Conservation (phyloP, 805 yeast species). For the Candida silvatica region DNA sequence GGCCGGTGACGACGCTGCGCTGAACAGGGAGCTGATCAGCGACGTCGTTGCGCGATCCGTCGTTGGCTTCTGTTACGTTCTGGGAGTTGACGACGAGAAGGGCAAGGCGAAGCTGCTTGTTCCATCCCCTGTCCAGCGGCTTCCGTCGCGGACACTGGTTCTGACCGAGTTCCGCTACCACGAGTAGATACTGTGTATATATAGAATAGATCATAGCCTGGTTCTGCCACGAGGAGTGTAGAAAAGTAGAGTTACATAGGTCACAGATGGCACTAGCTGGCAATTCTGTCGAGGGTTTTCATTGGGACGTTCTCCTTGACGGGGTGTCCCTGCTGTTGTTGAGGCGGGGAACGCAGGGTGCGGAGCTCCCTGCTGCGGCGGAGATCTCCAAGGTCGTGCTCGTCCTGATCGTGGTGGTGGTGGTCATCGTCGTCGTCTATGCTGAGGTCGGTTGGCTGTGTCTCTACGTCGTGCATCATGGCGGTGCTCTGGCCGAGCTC, state of each 20-base stretch:
- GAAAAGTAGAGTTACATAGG: neutral
- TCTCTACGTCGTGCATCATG: neutral
- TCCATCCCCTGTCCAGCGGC: constrained; percentile 74
- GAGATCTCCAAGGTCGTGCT: no score
- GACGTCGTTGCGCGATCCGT: constrained; percentile 26
- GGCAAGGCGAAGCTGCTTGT: constrained; percentile 60
- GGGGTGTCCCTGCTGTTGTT: neutral
- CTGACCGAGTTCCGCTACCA: constrained; percentile 75
- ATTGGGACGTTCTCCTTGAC: neutral
- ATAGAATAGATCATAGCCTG: neutral
- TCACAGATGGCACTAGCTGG: neutral
- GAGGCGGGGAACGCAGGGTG: no score
- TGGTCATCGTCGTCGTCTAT: no score
- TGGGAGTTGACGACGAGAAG: constrained; percentile 56
- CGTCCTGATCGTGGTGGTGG: no score
- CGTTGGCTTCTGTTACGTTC: constrained; percentile 69
- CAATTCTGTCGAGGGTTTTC: neutral
- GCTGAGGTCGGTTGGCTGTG: no score
- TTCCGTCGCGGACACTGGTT: constrained; percentile 69
- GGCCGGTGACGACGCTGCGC: constrained; percentile 20
- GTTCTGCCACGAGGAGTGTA: no score
- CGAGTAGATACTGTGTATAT: constrained; percentile 40
- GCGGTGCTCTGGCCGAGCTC: constrained; percentile 30
- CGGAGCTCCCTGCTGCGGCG: no score
- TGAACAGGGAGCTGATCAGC: constrained; percentile 7